phyloP scores from a whole-genome alignment of 139 green algal species.

The Haematococcus sp. region DNA sequence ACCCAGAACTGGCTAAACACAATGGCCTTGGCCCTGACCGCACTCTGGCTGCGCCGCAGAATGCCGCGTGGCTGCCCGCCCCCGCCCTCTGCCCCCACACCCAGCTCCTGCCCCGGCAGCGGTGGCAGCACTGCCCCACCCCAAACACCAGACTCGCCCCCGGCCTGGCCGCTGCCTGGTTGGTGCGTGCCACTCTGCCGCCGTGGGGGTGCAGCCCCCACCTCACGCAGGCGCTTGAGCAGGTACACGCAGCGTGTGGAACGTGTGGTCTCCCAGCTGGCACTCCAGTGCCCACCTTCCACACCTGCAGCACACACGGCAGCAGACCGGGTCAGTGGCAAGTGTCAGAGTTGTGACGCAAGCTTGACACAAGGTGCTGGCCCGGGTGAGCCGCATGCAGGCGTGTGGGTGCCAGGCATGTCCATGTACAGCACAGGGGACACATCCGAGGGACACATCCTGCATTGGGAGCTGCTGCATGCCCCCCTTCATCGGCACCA shows the following conservation, averaged over 20 bases:
- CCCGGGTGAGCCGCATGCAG: too few relatives aligned
- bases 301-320: not conserved
- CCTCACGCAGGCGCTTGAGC: slow-evolving; percentile 51
- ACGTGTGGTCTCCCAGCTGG: slow-evolving; percentile 15
- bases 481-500: too few relatives aligned
- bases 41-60: not conserved
- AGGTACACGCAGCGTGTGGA: slow-evolving; percentile 78
- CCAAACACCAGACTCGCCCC: not conserved
- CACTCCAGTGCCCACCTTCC: not conserved
- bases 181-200: not conserved
- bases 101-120: too few relatives aligned
- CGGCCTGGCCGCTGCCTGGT: slow-evolving; percentile 6
- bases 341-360: too few relatives aligned
- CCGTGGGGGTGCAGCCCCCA: slow-evolving; percentile 37
- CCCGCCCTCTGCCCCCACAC: too few relatives aligned
- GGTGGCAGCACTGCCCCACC: too few relatives aligned
- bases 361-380: too few relatives aligned
- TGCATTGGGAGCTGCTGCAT: too few relatives aligned
- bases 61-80: not conserved
- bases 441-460: too few relatives aligned
- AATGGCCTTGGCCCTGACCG: slow-evolving; percentile 68
- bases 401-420: too few relatives aligned
- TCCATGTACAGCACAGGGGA: too few relatives aligned
- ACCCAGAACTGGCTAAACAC: slow-evolving; percentile 85
- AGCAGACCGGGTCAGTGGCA: too few relatives aligned